Evolutionary conservation across 495 filamentous ascomycete species (phyloP).

Genomic region (Cenococcum geophilum): DNA sequence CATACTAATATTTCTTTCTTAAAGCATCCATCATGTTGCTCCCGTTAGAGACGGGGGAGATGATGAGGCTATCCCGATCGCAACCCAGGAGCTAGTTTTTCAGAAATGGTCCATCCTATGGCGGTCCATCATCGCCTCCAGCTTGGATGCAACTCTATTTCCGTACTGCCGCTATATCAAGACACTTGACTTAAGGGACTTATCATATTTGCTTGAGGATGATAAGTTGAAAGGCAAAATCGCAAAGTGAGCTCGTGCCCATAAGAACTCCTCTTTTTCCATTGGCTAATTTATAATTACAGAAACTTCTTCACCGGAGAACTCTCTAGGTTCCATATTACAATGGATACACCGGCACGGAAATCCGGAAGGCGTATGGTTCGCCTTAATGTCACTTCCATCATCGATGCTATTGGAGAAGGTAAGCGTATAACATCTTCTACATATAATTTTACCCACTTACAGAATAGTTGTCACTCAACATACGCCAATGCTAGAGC

Average conservation of each 20-base stretch:
- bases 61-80: slow-evolving; percentile 28
- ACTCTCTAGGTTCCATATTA: slow-evolving; percentile 31
- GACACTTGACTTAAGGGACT: slow-evolving; percentile 54
- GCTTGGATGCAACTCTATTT: slow-evolving; percentile 54
- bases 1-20: not conserved
- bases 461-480: slow-evolving; percentile 42
- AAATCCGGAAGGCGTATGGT: slow-evolving; percentile 8
- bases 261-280: not conserved
- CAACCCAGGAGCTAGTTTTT: slow-evolving; percentile 38
- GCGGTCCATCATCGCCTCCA: slow-evolving; percentile 64
- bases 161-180: slow-evolving; percentile 67
- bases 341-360: not conserved
- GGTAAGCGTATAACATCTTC: slow-evolving; percentile 24
- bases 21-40: slow-evolving; percentile 23
- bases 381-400: slow-evolving; percentile 28
- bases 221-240: slow-evolving; percentile 28
- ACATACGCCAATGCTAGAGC: slow-evolving; percentile 49
- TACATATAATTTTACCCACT: too few species aligned
- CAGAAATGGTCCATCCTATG: slow-evolving; percentile 58
- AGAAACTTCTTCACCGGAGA: slow-evolving; percentile 37
- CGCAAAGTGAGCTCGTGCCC: slow-evolving; percentile 14
- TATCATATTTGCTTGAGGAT: slow-evolving; percentile 54
- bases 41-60: slow-evolving; percentile 30
- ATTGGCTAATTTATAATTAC: not conserved
- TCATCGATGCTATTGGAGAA: slow-evolving; percentile 42